Conservation (phyloP, 352 stramenopile genomes). For the Phytophthora pistaciae region DNA sequence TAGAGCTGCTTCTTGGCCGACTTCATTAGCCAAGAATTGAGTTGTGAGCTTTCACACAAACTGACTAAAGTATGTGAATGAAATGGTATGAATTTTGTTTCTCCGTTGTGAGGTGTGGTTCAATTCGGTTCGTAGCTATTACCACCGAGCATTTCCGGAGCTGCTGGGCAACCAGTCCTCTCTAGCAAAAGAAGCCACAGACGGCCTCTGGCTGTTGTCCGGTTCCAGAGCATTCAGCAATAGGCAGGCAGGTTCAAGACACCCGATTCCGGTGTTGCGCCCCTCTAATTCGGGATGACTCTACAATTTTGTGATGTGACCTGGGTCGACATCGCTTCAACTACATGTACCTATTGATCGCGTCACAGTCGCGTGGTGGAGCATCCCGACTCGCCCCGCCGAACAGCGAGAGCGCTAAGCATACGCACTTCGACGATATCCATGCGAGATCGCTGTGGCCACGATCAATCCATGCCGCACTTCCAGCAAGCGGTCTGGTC, state of each 20-base stretch:
- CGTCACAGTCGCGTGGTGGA: background rate
- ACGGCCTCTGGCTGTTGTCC: no score
- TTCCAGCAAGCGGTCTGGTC: background rate
- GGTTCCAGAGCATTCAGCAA: background rate
- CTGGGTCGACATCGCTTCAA: no score
- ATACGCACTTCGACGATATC: background rate
- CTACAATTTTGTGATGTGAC: background rate
- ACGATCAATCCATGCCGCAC: background rate
- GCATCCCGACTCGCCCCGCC: background rate
- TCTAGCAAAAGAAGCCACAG: no score
- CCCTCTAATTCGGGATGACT: background rate
- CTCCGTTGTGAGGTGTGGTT: background rate
- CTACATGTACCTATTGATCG: background rate
- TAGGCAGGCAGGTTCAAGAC: background rate
- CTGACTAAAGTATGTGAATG: background rate
- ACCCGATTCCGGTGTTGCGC: background rate
- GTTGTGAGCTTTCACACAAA: background rate
- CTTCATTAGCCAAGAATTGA: background rate
- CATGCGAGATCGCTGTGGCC: no score
- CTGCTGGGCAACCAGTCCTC: no score
- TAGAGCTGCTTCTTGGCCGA: background rate
- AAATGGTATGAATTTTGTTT: background rate
- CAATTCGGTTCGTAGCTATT: background rate
- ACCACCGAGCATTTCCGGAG: background rate
- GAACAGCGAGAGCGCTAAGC: constrained; percentile 6